Conservation (phyloP, 371 early-diverging fungal species). For the Fennellomyces sp. region DNA sequence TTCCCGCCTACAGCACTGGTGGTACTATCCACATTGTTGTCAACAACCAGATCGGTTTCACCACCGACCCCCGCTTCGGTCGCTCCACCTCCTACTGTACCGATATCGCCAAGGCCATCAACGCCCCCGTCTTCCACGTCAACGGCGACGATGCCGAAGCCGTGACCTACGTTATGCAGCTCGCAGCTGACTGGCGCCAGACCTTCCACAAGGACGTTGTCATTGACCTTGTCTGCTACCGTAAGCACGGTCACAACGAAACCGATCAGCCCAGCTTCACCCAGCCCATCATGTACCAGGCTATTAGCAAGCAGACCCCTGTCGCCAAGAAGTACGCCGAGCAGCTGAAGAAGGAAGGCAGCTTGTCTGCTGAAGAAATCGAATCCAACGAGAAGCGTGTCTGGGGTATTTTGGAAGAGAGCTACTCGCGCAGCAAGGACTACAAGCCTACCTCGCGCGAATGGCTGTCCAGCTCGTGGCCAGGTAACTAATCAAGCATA, state of each 20-base stretch:
- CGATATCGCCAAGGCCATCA: conserved; percentile 95
- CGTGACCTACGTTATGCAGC: conserved; percentile 90
- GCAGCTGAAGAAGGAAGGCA: conserved; percentile 82
- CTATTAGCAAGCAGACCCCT: conserved; percentile 83
- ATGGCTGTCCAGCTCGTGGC: conserved; percentile 95
- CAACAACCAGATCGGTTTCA: conserved; percentile 99
- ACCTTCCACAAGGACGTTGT: conserved; percentile 96
- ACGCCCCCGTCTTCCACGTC: conserved; percentile 96
- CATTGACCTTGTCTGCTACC: conserved; percentile 95
- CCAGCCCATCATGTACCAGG: conserved; percentile 96
- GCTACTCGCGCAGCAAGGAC: conserved; percentile 85
- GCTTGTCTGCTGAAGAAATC: conserved; percentile 83
- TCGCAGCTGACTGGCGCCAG: conserved; percentile 96
- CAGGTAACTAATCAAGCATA: conserved; percentile 31
- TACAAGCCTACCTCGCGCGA: conserved; percentile 89
- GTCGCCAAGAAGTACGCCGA: conserved; percentile 83
- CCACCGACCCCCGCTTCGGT: conserved; percentile 94
- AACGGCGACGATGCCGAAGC: conserved; percentile 98
- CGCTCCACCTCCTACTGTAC: conserved; percentile 97
- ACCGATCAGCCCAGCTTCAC: conserved; percentile 98
- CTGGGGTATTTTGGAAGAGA: conserved; percentile 90
- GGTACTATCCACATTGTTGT: conserved; percentile 97
- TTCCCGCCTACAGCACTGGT: conserved; percentile 94
- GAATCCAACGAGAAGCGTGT: conserved; percentile 88
- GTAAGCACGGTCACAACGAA: conserved; percentile 98